Base-by-base conservation (phyloP, 305 asterid genomes). In the Solanum aculeatissimum region DNA sequence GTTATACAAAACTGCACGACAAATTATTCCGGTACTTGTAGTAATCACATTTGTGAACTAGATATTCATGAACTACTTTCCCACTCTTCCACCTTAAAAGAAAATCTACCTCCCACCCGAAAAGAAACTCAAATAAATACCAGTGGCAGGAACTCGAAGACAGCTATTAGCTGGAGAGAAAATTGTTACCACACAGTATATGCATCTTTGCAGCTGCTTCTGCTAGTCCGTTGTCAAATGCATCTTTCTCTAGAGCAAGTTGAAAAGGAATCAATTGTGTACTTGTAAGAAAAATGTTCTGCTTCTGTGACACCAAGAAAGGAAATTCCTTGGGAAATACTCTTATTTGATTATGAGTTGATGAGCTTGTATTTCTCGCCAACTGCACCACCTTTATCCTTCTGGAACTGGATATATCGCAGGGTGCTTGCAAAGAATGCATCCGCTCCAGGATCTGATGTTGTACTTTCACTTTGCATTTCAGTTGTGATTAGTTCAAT, bases 311-410 rank as follows among this genome's bases (percentile, higher is more conserved):
- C 45, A 75, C 45, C 63, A 49, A 16, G 43, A 75, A 7, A 32
- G 13, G 43, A 32, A 27, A 47, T 25, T 75, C 58, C 63, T 25
- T 16, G 27, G 35, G 16, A 32, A 75, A 45, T 72, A 21, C 42
- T 23, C 40, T 75, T 75, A 49, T 75, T 75, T 75, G 27, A 49
- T 49, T 49, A 74, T 14, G 82, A 75, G 43, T 75, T 75, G 82
- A 95, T 93, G 85, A 92, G 93, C 91, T 93, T 89, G 63, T 91
- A 97, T 89, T 91, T 95, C 84, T 95, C 99, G 58, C 95, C 98
- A 78, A 95, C 94, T 14, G 95, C 98, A 51, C 99, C 98, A n/a
- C 99, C 98, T 92, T 97, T 97, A 82, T 95, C 98, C 90, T 95
- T 97, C 92, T 95, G 99, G 92, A 94, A 94, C 91, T 97, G 95